Evolutionary conservation across 148 eudicot species (phyloP).

Genomic region (Polygonum maritimum): DNA sequence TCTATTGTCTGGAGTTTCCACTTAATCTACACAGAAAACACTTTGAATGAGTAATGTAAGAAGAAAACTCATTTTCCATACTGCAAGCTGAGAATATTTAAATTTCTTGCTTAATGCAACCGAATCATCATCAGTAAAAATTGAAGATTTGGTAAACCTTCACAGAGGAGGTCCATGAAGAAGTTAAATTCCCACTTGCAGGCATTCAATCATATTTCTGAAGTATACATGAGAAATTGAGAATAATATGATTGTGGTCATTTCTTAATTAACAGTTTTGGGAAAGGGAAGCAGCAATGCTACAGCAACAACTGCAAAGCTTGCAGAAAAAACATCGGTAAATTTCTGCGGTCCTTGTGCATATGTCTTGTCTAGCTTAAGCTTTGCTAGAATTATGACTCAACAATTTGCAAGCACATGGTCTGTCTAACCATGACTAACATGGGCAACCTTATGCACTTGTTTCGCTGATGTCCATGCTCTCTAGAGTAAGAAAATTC

Average conservation of each 20-base stretch:
- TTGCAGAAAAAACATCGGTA: slow-evolving; percentile 3
- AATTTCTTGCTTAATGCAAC: background rate
- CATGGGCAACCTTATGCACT: background rate
- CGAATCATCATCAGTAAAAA: background rate
- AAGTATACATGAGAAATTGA: too few relatives aligned
- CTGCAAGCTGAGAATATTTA: background rate
- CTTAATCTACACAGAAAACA: background rate
- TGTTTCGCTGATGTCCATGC: background rate
- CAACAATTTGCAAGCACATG: background rate
- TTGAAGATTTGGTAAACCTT: background rate
- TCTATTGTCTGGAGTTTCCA: background rate
- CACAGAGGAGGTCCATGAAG: background rate
- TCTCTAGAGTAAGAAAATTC: background rate
- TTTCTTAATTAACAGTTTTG: background rate
- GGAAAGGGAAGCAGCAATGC: slow-evolving; percentile 9
- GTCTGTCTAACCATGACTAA: background rate
- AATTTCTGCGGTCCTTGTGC: background rate
- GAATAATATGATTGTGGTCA: too few relatives aligned
- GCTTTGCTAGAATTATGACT: background rate
- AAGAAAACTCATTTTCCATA: background rate
- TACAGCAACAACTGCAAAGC: slow-evolving; percentile 8
- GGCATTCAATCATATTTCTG: too few relatives aligned
- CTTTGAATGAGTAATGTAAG: background rate
- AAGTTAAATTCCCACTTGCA: background rate
- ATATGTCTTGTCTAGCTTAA: background rate